Conservation (phyloP, 1,284 basidiomycete genomes). For the Ustilago esculenta region DNA sequence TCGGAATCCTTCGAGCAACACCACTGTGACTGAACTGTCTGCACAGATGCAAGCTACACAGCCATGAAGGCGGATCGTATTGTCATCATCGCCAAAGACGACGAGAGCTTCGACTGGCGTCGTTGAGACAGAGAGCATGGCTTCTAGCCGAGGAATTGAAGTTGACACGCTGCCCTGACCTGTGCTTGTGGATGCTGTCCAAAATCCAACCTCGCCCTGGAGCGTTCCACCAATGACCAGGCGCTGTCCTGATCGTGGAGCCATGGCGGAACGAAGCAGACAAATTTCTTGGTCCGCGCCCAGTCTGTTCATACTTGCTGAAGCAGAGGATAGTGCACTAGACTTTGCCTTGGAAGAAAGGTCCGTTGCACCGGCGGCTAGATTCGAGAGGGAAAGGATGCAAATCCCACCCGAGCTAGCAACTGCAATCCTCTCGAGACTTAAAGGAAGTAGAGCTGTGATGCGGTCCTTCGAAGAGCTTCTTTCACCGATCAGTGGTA, state of each 20-base stretch:
- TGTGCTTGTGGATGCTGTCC: slow-evolving; percentile 61
- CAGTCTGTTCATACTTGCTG: slow-evolving; percentile 10
- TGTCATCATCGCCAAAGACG: slow-evolving; percentile 71
- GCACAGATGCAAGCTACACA: slow-evolving; percentile 78
- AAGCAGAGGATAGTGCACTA: neutral
- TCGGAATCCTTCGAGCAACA: slow-evolving; percentile 75
- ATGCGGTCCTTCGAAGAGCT: slow-evolving; percentile 1
- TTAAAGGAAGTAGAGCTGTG: slow-evolving; percentile 35
- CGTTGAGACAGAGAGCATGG: slow-evolving; percentile 77
- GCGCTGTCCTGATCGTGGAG: slow-evolving; percentile 35
- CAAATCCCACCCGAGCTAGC: slow-evolving; percentile 21
- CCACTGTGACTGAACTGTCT: slow-evolving; percentile 83
- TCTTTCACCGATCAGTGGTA: too few species aligned
- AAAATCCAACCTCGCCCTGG: slow-evolving; percentile 56
- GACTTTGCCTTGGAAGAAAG: neutral
- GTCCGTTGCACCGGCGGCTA: slow-evolving; percentile 5
- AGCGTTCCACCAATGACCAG: slow-evolving; percentile 50
- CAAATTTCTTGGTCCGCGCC: slow-evolving; percentile 22
- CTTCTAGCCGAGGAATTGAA: slow-evolving; percentile 72
- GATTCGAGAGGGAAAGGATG: slow-evolving; percentile 10
- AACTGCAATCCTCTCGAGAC: slow-evolving; percentile 34
- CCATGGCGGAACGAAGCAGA: slow-evolving; percentile 34
- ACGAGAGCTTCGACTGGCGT: slow-evolving; percentile 74
- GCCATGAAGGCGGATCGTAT: slow-evolving; percentile 74
- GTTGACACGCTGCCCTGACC: neutral